Conservation (phyloP, 2,329 filamentous ascomycete genomes). For the Whalleya microplaca region DNA sequence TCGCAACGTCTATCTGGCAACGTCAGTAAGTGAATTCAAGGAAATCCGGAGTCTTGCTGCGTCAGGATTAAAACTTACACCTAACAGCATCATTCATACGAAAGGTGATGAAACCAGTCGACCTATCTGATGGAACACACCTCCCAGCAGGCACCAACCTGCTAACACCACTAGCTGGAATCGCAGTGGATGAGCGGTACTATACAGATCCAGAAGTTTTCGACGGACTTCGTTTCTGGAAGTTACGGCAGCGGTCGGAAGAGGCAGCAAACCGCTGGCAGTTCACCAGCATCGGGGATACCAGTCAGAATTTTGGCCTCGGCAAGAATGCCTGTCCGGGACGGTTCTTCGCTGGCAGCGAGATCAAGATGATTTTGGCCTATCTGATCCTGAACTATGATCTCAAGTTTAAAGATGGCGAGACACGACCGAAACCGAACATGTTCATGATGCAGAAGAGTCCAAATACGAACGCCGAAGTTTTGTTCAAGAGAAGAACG, state of each 20-base stretch:
- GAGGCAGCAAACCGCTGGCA: slow-evolving; percentile 28
- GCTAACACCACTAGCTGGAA: slow-evolving; percentile 43
- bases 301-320: slow-evolving; percentile 43
- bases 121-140: slow-evolving; percentile 57
- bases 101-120: slow-evolving; percentile 54
- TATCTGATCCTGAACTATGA: slow-evolving; percentile 47
- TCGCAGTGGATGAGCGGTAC: slow-evolving; percentile 42
- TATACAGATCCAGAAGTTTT: slow-evolving; percentile 42
- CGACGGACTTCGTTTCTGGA: slow-evolving; percentile 45
- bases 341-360: slow-evolving; percentile 49
- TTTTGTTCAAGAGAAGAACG: slow-evolving; percentile 32
- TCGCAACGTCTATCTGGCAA: slow-evolving; percentile 40
- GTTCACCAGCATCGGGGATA: slow-evolving; percentile 42
- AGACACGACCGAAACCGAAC: slow-evolving; percentile 30
- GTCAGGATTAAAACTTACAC: slow-evolving; percentile 4
- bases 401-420: slow-evolving; percentile 36
- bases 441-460: slow-evolving; percentile 42
- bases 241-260: slow-evolving; percentile 35
- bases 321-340: slow-evolving; percentile 48
- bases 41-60: not conserved
- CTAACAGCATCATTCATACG: slow-evolving; percentile 49
- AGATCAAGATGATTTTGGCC: slow-evolving; percentile 50
- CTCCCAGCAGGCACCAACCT: slow-evolving; percentile 49
- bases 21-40: slow-evolving; percentile 38
- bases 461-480: slow-evolving; percentile 37